Conservation (phyloP, 2,329 filamentous ascomycete species). For the Cephalotrichum gorgonifer region DNA sequence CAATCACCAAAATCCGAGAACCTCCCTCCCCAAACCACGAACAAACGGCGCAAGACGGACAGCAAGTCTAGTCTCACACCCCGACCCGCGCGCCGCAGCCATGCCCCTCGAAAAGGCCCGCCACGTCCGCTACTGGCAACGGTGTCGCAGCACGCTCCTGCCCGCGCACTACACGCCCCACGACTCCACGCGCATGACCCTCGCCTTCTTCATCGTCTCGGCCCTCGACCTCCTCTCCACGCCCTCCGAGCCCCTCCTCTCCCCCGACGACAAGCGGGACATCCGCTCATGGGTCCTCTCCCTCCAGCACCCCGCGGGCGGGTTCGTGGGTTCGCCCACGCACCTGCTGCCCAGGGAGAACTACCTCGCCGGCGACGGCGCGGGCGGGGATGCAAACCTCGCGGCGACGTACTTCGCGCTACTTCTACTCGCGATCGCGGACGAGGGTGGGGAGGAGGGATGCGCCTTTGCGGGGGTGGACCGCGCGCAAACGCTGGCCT, state of each 20-base stretch:
- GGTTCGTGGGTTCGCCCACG: constrained; percentile 79
- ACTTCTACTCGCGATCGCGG: constrained; percentile 54
- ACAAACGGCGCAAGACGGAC: no score
- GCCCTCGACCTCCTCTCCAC: constrained; percentile 71
- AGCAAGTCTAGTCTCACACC: no score
- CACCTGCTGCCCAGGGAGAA: constrained; percentile 33
- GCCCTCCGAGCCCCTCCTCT: constrained; percentile 39
- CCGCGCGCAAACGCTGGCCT: constrained; percentile 55
- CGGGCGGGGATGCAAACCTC: constrained; percentile 49
- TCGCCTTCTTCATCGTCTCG: constrained; percentile 82
- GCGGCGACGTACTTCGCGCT: constrained; percentile 87
- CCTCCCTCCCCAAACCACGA: no score
- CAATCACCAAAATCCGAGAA: no score
- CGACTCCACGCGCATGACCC: constrained; percentile 82
- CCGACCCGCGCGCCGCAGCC: constrained; percentile 11
- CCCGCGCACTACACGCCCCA: constrained; percentile 77
- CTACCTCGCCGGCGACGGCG: constrained; percentile 10
- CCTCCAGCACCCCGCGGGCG: constrained; percentile 76
- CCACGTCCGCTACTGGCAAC: constrained; percentile 87
- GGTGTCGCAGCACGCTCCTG: constrained; percentile 72
- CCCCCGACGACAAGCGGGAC: constrained; percentile 28
- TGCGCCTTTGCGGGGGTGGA: constrained; percentile 53
- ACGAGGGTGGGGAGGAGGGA: constrained; percentile 22
- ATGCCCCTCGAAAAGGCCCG: constrained; percentile 43
- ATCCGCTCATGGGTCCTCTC: constrained; percentile 70